phyloP scores from a whole-genome alignment of 1,284 basidiomycete species.

The Heliocybe sulcata region DNA sequence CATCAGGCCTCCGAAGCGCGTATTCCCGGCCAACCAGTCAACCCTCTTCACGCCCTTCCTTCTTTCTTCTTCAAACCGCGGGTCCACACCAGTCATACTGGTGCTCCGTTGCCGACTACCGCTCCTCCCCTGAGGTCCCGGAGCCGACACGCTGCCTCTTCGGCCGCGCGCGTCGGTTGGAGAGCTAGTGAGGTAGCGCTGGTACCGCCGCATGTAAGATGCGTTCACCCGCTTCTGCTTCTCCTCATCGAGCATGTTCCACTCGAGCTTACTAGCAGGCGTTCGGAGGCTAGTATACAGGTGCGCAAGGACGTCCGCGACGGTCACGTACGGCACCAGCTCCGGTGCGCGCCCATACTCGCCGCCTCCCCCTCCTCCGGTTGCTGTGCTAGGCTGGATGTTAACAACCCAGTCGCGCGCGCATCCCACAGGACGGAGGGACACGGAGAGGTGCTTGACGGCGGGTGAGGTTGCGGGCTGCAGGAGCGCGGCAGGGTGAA shows the following conservation, averaged over 20 bases:
- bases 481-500: neutral
- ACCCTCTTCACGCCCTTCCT: neutral
- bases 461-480: neutral
- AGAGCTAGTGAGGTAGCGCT: neutral
- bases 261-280: neutral
- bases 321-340: neutral
- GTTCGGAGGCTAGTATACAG: neutral
- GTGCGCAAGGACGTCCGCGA: constrained; percentile 1
- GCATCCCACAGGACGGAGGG: neutral
- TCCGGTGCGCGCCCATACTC: neutral
- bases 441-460: neutral
- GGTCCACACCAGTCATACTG: neutral
- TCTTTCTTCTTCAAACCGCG: neutral
- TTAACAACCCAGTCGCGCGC: neutral
- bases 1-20: neutral
- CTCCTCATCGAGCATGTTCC: neutral
- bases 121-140: neutral
- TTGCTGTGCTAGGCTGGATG: neutral
- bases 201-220: neutral
- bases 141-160: neutral
- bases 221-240: neutral
- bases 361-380: too few species aligned
- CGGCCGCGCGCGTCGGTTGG: neutral
- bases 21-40: neutral
- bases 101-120: neutral